Conservation (phyloP, 2,329 filamentous ascomycete species). For the Trichoderma atrobrunneum region DNA sequence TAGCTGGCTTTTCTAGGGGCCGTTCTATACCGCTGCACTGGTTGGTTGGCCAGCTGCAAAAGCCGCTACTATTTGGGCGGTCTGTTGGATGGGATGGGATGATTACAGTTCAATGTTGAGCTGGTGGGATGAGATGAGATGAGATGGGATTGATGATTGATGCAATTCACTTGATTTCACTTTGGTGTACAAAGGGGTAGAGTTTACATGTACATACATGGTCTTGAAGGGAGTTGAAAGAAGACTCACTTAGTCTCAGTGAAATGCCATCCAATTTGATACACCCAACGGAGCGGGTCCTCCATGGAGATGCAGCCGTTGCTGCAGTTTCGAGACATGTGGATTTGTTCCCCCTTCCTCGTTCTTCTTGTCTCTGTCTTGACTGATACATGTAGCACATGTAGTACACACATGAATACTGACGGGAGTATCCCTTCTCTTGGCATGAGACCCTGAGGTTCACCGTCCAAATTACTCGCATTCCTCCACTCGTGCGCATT, state of each 20-base stretch:
- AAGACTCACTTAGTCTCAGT: not conserved
- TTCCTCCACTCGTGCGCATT: constrained; percentile 6
- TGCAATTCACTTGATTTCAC: not conserved
- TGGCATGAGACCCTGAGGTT: not conserved
- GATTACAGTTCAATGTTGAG: not conserved
- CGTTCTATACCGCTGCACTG: constrained; percentile 5
- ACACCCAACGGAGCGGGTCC: not conserved
- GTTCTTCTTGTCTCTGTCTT: not conserved
- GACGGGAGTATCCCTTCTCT: not conserved
- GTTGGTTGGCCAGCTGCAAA: constrained; percentile 8
- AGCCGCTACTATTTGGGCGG: not conserved
- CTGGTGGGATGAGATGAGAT: not conserved
- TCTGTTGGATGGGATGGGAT: not conserved
- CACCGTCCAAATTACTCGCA: constrained; percentile 12
- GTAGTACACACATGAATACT: not conserved
- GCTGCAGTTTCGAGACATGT: constrained; percentile 18
- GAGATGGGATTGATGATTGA: not conserved
- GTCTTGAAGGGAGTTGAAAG: not conserved
- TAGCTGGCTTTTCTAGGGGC: constrained; percentile 12
- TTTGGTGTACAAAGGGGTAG: not conserved
- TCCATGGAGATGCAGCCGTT: constrained; percentile 14
- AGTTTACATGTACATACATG: not conserved
- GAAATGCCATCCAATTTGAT: not conserved
- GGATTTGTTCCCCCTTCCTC: not conserved
- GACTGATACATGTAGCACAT: not conserved